Conservation (phyloP, 1,284 basidiomycete genomes). For the Puccinia coronata region DNA sequence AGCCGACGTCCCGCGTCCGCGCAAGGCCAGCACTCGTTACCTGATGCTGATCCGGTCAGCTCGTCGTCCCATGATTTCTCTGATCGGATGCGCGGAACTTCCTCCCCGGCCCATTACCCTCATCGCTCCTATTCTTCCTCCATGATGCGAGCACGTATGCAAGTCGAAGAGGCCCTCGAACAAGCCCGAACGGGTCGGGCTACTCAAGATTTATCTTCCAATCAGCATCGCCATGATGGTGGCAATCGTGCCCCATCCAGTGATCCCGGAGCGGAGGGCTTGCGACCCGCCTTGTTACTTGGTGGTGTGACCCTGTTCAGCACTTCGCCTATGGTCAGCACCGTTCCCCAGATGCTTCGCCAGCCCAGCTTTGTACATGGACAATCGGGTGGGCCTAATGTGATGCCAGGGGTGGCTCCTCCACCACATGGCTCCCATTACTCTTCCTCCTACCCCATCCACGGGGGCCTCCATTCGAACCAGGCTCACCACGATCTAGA, state of each 20-base stretch:
- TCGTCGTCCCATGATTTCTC: constrained; percentile 9
- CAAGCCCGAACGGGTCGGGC: background rate
- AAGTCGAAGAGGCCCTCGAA: constrained; percentile 26
- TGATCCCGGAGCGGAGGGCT: background rate
- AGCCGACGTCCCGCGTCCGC: constrained; percentile 37
- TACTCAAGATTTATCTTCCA: background rate
- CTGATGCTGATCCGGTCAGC: background rate
- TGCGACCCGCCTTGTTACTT: constrained; percentile 9
- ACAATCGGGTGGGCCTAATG: constrained; percentile 1
- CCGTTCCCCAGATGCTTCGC: constrained; percentile 12
- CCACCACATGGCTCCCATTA: constrained; percentile 9
- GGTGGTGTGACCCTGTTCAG: constrained; percentile 31
- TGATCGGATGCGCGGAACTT: background rate
- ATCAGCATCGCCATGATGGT: background rate
- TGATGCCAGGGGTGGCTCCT: constrained; percentile 11
- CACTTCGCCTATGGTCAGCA: constrained; percentile 18
- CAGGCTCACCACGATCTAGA: background rate
- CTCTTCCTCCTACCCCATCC: background rate
- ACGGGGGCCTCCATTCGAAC: background rate
- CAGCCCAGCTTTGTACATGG: constrained; percentile 34
- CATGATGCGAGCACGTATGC: constrained; percentile 36
- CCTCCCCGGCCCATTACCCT: constrained; percentile 15
- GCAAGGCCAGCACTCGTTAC: constrained; percentile 21
- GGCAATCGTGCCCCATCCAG: constrained; percentile 3
- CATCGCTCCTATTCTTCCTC: constrained; percentile 40